Conservation (phyloP, 2,329 filamentous ascomycete species). For the Gliomastix tumulicola region DNA sequence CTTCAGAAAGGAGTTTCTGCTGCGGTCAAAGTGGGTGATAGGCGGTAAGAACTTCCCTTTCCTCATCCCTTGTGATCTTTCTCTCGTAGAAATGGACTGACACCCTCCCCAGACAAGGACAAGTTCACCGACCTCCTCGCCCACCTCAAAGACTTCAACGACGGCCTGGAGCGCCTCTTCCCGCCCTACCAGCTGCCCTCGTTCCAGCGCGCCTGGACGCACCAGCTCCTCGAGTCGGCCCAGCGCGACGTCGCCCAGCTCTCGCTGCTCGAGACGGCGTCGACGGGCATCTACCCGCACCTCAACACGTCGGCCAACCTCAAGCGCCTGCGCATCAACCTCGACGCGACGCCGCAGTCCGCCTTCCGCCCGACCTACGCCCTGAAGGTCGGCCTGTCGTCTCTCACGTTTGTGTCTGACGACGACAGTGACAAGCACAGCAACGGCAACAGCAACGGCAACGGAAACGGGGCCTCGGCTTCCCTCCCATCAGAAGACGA, state of each 20-base stretch:
- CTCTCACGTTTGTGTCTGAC: constrained; percentile 14
- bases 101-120: constrained; percentile 27
- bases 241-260: constrained; percentile 32
- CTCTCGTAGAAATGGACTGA: neutral
- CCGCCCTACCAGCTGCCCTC: constrained; percentile 31
- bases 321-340: constrained; percentile 38
- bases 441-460: too few relatives aligned
- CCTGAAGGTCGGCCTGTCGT: constrained; percentile 25
- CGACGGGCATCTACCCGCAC: constrained; percentile 31
- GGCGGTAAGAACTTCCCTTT: constrained; percentile 18
- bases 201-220: constrained; percentile 36
- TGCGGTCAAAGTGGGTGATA: constrained; percentile 36
- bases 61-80: neutral
- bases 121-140: constrained; percentile 31
- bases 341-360: constrained; percentile 30
- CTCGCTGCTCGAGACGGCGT: constrained; percentile 31
- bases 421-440: neutral
- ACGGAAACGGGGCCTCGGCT: too few relatives aligned
- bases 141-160: constrained; percentile 39
- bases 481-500: too few relatives aligned
- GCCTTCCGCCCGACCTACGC: constrained; percentile 34
- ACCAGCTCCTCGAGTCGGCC: constrained; percentile 36
- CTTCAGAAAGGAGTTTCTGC: constrained; percentile 23
- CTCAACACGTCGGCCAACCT: constrained; percentile 33
- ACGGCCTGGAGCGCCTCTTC: constrained; percentile 39